Conservation (phyloP, 192 early-diverging fungal species). For the Paraglomus brasilianum region DNA sequence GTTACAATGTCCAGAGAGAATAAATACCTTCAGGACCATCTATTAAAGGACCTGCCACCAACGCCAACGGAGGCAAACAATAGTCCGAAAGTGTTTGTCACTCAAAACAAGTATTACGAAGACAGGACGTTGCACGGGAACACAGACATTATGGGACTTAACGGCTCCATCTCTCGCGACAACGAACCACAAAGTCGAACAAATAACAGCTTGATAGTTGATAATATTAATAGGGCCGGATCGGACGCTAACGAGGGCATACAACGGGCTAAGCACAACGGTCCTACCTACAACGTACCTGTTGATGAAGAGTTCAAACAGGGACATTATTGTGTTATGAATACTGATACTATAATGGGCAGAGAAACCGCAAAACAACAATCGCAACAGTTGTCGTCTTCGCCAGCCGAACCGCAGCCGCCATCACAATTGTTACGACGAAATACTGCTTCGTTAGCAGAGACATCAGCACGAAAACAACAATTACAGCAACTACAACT, state of each 20-base stretch:
- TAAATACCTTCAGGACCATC: slow-evolving; percentile 12
- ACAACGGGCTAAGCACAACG: slow-evolving; percentile 3
- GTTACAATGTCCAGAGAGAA: slow-evolving; percentile 18
- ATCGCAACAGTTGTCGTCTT: too few species aligned
- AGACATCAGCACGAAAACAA: slow-evolving; percentile 7
- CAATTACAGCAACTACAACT: slow-evolving; percentile 5
- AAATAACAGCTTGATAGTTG: slow-evolving; percentile 4
- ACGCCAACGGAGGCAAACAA: not conserved
- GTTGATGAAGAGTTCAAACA: slow-evolving; percentile 11
- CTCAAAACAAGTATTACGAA: not conserved
- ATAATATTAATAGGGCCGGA: not conserved
- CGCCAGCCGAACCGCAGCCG: not conserved
- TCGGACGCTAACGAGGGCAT: not conserved
- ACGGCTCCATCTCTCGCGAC: slow-evolving; percentile 10
- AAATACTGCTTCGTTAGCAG: not conserved
- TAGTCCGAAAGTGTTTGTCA: not conserved
- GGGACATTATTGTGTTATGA: slow-evolving; percentile 5
- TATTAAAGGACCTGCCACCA: slow-evolving; percentile 24
- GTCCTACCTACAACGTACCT: slow-evolving; percentile 22
- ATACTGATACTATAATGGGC: not conserved
- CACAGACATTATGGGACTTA: not conserved
- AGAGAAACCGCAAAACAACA: not conserved
- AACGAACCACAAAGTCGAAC: slow-evolving; percentile 5
- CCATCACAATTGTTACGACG: not conserved
- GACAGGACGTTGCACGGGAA: not conserved